Base-by-base conservation (phyloP, 768 basidiomycete genomes). In the Punctularia strigosozonata region DNA sequence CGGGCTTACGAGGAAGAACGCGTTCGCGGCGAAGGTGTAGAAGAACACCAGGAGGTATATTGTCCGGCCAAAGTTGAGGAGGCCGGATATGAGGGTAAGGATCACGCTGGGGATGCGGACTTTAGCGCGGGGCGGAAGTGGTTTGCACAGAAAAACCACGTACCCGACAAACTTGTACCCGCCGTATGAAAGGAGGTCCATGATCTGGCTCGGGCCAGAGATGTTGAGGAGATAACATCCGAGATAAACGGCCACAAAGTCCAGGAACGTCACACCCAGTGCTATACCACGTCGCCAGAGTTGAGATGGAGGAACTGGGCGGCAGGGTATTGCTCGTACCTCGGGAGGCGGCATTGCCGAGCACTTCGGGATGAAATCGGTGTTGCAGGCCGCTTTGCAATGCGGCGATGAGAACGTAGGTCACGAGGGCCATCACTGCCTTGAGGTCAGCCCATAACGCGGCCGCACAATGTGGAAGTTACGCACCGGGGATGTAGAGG, bases 111-210 rank as follows among this genome's bases (percentile, higher is more conserved):
- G n/a, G 19, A 20, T 34, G 10, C 33, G 18, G 33, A 8, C 26
- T 8, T 8, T 28, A 28, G 10, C 15, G 26, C 8, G n/a, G n/a
- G n/a, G n/a, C n/a, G n/a, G n/a, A n/a, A n/a, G n/a, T 28, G 26
- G 28, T 30, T 30, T 10, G 28, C 28, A 30, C 10, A 15, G 28
- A 15, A 30, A 21, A 28, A 19, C 1, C 3, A 62, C 78, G 21
- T 46, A 90, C 89, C 89, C 94, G 21, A 97, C 87, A 50, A 99
- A 98, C 54, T 99, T 98, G 63, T 98, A 98, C 0, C 95, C 94
- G 4, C 82, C 85, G 54, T 97, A 98, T 1, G 92, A 86, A 22
- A 95, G 61, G 35, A 98, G 60, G 52, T 95, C 90, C 4, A 84
- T 69, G 18, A 86, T 71, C 33, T 85, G 81, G 19, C 64, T 68